Conservation (phyloP, 495 filamentous ascomycete genomes). For the Penicillium goetzii region DNA sequence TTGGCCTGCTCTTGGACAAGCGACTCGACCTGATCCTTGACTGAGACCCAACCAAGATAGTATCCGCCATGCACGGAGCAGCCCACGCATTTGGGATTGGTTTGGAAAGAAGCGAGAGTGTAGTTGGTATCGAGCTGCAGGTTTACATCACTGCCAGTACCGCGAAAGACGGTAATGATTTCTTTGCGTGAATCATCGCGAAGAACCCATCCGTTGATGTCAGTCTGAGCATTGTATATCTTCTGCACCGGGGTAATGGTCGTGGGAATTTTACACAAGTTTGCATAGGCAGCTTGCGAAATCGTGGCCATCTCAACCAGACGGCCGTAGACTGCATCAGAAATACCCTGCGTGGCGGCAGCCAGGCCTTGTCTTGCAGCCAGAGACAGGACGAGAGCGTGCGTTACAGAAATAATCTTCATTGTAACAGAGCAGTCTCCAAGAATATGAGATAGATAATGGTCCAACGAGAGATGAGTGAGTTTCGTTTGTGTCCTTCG, state of each 20-base stretch:
- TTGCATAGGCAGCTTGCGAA: slow-evolving; percentile 14
- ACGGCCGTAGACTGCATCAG: slow-evolving; percentile 10
- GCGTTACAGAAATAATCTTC: slow-evolving; percentile 4
- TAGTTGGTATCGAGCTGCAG: slow-evolving; percentile 17
- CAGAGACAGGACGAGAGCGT: slow-evolving; percentile 1
- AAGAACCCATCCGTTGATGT: slow-evolving; percentile 19
- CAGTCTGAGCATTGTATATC: slow-evolving; percentile 16
- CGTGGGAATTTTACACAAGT: slow-evolving; percentile 15
- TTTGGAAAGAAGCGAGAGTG: slow-evolving; percentile 14
- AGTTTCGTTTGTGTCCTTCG: too few species aligned
- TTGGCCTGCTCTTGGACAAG: slow-evolving; percentile 13
- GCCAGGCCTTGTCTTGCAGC: slow-evolving; percentile 9
- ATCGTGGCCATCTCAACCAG: slow-evolving; percentile 17
- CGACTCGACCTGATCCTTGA: slow-evolving; percentile 17
- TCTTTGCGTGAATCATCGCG: slow-evolving; percentile 13
- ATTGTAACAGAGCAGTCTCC: slow-evolving; percentile 4
- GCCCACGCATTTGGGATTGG: slow-evolving; percentile 10
- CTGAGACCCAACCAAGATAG: slow-evolving; percentile 17
- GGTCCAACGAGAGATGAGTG: too few species aligned
- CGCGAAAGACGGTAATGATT: slow-evolving; percentile 17
- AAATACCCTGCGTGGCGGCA: slow-evolving; percentile 10
- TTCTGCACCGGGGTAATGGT: slow-evolving; percentile 11
- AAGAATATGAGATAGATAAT: too few species aligned
- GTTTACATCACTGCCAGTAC: slow-evolving; percentile 13
- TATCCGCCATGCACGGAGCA: slow-evolving; percentile 16